phyloP scores from a whole-genome alignment of 2,329 filamentous ascomycete genomes.

The Paraphaeosphaeria sporulosa region DNA sequence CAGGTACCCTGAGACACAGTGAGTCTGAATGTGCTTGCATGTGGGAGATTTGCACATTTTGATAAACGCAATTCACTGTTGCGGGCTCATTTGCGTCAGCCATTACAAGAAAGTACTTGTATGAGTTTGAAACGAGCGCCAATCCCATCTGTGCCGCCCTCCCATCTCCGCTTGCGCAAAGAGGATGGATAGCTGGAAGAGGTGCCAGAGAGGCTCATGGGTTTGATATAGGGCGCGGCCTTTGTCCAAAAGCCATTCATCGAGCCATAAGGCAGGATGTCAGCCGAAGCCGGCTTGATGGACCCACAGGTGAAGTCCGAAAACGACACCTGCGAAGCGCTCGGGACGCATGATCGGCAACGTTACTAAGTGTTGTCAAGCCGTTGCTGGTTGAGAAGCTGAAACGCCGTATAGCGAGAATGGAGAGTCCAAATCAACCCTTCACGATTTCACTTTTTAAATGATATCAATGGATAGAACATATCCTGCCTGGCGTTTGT shows the following conservation, averaged over 20 bases:
- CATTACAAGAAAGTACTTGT: constrained; percentile 24
- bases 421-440: background rate
- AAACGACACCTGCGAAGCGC: constrained; percentile 34
- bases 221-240: constrained; percentile 44
- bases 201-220: constrained; percentile 43
- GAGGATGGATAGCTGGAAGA: constrained; percentile 37
- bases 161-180: constrained; percentile 32
- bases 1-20: background rate
- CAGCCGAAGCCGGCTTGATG: constrained; percentile 33
- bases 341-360: constrained; percentile 13
- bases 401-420: background rate
- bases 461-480: background rate
- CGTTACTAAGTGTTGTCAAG: background rate
- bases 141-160: constrained; percentile 33
- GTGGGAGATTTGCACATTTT: background rate
- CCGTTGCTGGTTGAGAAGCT: background rate
- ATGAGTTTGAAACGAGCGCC: constrained; percentile 46
- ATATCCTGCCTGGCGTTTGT: background rate
- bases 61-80: background rate
- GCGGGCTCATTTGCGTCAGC: background rate
- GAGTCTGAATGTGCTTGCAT: background rate
- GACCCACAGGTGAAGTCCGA: constrained; percentile 40
- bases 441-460: background rate
- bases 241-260: constrained; percentile 46
- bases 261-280: constrained; percentile 19